Base-by-base conservation (phyloP, 2,329 filamentous ascomycete species). In the Aspergillus awamori region DNA sequence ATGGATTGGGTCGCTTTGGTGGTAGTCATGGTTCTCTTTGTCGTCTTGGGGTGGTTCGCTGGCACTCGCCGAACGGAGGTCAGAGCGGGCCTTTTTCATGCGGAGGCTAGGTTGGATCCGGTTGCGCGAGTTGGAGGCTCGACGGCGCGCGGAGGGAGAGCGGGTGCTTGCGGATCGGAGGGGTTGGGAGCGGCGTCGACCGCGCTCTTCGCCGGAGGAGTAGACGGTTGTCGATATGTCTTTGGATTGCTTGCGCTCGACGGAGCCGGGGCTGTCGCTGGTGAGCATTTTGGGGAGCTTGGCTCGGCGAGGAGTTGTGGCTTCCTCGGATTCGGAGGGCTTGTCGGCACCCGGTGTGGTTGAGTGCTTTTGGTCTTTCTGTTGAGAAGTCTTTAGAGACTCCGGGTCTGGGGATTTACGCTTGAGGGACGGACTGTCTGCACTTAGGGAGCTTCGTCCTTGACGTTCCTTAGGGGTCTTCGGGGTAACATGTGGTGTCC, bases 361-460 rank as follows among this genome's bases (percentile, higher is more conserved):
- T 7, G 24, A 26, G 26, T 43, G 28, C 26, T 33, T 58, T 39
- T 52, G 10, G 57, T 67, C 53, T 57, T 45, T 43, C 43, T 57
- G 63, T 38, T 33, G 10, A 7, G 51, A 5, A 17, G 20, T 33
- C 56, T 48, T 52, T 8, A 67, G 17, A 17, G 67, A 62, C 67
- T 73, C 69, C 63, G 72, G 72, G 63, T 70, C 67, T 20, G 71
- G 69, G 22, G 74, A 71, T 63, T 75, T 77, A 59, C 75, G 69
- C 64, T 76, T 77, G 33, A 67, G 74, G 45, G 72, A 75, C 17
- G 70, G 64, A 62, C 70, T 74, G 63, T 75, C 70, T 57, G 69
- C 68, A 59, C 67, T 60, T 61, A 70, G 62, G 54, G 67, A 65
- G 49, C 67, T 64, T 51, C 57, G 55, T 45, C 58, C 8, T 10